Evolutionary conservation across 139 green algal species (phyloP).

Genomic region (Pleodorina starrii): DNA sequence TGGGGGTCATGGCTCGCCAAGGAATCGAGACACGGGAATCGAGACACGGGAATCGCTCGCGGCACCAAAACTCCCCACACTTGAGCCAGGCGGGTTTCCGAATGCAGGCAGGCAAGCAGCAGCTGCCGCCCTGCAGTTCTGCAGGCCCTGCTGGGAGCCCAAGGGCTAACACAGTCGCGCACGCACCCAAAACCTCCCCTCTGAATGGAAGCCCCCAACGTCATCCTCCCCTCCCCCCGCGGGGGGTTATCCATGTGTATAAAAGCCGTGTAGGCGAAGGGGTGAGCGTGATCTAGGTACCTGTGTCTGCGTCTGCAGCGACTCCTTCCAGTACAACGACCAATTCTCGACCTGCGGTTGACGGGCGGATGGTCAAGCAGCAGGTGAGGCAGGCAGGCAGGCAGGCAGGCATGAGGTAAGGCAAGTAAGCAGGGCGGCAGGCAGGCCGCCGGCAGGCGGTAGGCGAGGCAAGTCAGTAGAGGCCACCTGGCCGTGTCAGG

Average conservation of each 20-base stretch:
- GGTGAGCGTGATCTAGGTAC: background rate
- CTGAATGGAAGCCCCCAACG: background rate
- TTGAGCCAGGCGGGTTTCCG: too few relatives aligned
- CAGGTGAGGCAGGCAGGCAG: background rate
- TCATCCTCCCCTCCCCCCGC: background rate
- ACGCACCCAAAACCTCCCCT: background rate
- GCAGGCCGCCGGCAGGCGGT: background rate
- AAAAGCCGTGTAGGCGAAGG: background rate
- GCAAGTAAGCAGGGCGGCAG: background rate
- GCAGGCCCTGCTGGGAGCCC: too few relatives aligned
- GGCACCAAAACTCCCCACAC: too few relatives aligned
- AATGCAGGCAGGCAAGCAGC: too few relatives aligned
- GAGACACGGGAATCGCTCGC: too few relatives aligned
- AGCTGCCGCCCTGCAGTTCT: too few relatives aligned
- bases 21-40: too few relatives aligned
- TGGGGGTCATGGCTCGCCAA: too few relatives aligned
- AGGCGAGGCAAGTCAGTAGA: background rate
- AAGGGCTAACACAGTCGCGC: too few relatives aligned
- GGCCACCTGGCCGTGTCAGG: background rate
- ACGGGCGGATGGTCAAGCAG: background rate
- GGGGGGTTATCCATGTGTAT: background rate
- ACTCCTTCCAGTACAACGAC: slow-evolving; percentile 92
- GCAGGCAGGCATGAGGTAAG: background rate
- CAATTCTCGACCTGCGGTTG: slow-evolving; percentile 74
- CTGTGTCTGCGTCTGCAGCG: slow-evolving; percentile 72